phyloP scores from a whole-genome alignment of 352 stramenopile species.

The Globisporangium radiosum region DNA sequence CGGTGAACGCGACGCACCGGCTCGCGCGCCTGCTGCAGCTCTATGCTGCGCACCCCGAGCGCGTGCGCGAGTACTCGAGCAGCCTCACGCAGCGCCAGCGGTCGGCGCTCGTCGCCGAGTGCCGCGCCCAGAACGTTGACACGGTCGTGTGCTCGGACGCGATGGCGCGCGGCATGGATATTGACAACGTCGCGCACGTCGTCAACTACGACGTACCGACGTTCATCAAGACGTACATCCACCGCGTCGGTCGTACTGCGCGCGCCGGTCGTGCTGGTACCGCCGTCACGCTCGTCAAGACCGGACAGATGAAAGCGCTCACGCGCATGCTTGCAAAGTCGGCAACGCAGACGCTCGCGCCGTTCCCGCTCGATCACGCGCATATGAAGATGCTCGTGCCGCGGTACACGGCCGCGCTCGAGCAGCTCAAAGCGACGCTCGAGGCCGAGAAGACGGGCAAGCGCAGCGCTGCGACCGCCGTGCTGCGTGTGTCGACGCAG shows the following conservation, averaged over 20 bases:
- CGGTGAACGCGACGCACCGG: slow-evolving; percentile 94
- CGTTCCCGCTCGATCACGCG: slow-evolving; percentile 51
- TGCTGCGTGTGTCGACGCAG: slow-evolving; percentile 5
- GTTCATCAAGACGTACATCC: slow-evolving; percentile 90
- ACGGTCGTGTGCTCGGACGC: slow-evolving; percentile 90
- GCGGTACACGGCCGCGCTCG: slow-evolving; percentile 59
- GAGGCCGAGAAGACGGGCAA: slow-evolving; percentile 71
- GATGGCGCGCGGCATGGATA: slow-evolving; percentile 92
- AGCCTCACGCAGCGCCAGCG: slow-evolving; percentile 77
- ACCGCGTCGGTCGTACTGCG: slow-evolving; percentile 78
- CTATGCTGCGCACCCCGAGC: slow-evolving; percentile 41
- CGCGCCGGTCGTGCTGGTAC: slow-evolving; percentile 71
- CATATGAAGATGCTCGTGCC: slow-evolving; percentile 81
- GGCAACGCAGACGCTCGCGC: slow-evolving; percentile 65
- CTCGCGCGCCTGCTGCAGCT: slow-evolving; percentile 93
- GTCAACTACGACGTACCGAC: slow-evolving; percentile 93
- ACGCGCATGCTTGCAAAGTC: slow-evolving; percentile 82
- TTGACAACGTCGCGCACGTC: slow-evolving; percentile 88
- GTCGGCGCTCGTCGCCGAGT: slow-evolving; percentile 68
- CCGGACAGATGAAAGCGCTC: slow-evolving; percentile 75
- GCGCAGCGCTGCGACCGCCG: slow-evolving; percentile 36
- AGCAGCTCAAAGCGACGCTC: slow-evolving; percentile 72
- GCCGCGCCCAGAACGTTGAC: slow-evolving; percentile 54
- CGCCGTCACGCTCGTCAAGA: slow-evolving; percentile 77
- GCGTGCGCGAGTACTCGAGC: slow-evolving; percentile 78